Conservation (phyloP, 2,329 filamentous ascomycete species). For the Aspergillus sp. region DNA sequence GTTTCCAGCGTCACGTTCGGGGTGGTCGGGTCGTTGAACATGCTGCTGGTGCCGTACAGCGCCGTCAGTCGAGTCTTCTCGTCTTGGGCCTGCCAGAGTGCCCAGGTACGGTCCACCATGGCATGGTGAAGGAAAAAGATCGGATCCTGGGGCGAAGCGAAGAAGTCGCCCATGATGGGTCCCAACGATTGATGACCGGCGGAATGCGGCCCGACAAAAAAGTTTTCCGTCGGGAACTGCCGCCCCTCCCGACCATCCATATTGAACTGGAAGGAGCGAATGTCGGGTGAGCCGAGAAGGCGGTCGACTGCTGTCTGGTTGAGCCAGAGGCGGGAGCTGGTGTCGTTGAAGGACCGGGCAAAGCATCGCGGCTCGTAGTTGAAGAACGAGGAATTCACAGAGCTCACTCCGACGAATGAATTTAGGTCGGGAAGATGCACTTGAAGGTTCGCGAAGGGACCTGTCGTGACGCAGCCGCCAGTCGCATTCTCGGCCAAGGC, state of each 20-base stretch:
- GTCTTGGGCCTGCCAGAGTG: conserved; percentile 9
- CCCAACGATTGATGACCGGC: conserved; percentile 6
- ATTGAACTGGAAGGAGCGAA: conserved; percentile 5
- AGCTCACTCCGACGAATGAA: not conserved
- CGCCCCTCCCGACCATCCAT: conserved; percentile 4
- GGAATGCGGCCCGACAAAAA: not conserved
- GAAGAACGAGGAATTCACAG: not conserved
- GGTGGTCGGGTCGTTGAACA: not conserved
- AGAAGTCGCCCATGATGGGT: conserved; percentile 3
- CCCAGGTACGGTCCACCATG: conserved; percentile 11
- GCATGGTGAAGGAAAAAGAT: conserved; percentile 13
- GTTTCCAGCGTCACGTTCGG: conserved; percentile 9
- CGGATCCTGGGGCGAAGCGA: conserved; percentile 8
- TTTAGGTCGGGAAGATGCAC: not conserved
- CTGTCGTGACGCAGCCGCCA: conserved; percentile 6
- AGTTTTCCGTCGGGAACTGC: not conserved
- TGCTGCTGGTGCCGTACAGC: conserved; percentile 5
- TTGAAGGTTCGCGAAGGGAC: conserved; percentile 6
- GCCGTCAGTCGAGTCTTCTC: not conserved
- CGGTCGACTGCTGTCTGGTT: not conserved
- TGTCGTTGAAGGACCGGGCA: conserved; percentile 2
- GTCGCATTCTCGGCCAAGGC: not conserved
- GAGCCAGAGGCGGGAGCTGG: not conserved
- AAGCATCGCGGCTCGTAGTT: conserved; percentile 9
- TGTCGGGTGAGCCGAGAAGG: conserved; percentile 1